phyloP scores from a whole-genome alignment of 208 protist genomes.

The Leishmania lainsoni region DNA sequence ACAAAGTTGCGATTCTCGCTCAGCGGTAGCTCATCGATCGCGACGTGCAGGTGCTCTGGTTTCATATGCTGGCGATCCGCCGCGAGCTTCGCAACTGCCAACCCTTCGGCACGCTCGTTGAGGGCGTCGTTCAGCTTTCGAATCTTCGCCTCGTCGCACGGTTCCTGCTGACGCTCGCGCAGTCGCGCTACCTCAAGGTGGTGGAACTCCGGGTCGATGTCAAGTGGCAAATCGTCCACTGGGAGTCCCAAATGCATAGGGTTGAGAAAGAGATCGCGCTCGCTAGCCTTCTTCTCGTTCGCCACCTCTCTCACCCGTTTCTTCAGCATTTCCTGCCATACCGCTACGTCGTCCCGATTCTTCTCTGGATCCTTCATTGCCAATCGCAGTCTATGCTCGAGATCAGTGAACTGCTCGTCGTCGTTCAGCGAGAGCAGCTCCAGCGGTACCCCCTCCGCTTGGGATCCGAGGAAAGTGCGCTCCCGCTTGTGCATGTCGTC shows the following conservation, averaged over 20 bases:
- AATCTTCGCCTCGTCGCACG: slow-evolving; percentile 37
- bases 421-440: slow-evolving; percentile 69
- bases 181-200: slow-evolving; percentile 58
- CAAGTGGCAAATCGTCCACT: slow-evolving; percentile 41
- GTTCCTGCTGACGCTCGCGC: slow-evolving; percentile 36
- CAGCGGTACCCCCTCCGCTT: slow-evolving; percentile 66
- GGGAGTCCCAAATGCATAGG: slow-evolving; percentile 59
- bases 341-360: slow-evolving; percentile 26
- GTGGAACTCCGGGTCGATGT: slow-evolving; percentile 60
- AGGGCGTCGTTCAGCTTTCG: slow-evolving; percentile 45
- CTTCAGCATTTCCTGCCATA: slow-evolving; percentile 57
- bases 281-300: slow-evolving; percentile 47
- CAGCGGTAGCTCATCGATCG: slow-evolving; percentile 52
- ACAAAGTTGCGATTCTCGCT: slow-evolving; percentile 47
- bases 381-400: slow-evolving; percentile 56
- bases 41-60: slow-evolving; percentile 46
- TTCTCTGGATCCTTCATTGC: slow-evolving; percentile 28
- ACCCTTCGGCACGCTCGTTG: slow-evolving; percentile 45
- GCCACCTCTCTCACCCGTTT: slow-evolving; percentile 65
- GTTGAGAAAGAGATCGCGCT: slow-evolving; percentile 62
- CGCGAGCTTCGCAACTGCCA: slow-evolving; percentile 41
- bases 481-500: slow-evolving; percentile 52
- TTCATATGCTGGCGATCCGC: slow-evolving; percentile 47
- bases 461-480: slow-evolving; percentile 59
- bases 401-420: slow-evolving; percentile 47